phyloP scores from a whole-genome alignment of 768 basidiomycete genomes.

The Pholiota conissans region DNA sequence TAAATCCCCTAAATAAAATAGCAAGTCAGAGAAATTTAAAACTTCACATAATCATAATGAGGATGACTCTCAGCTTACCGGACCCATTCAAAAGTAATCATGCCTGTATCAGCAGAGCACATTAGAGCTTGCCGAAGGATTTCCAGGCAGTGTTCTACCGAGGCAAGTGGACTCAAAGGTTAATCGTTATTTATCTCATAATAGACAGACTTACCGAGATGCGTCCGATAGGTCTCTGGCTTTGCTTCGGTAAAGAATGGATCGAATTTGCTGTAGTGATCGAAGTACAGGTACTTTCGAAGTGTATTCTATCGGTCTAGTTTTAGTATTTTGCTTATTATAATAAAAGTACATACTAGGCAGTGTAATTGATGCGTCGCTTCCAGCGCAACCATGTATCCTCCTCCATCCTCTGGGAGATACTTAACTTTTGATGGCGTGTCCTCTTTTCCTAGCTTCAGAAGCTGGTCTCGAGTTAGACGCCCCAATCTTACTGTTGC shows the following conservation, averaged over 20 bases:
- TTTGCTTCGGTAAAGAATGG: constrained; percentile 3
- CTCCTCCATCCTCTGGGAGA: constrained; percentile 3
- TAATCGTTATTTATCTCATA: too few relatives aligned
- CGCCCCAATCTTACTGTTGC: not conserved
- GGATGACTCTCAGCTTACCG: not conserved
- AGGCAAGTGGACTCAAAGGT: too few relatives aligned
- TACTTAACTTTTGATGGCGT: constrained; percentile 6
- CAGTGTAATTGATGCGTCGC: constrained; percentile 9
- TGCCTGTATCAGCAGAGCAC: constrained; percentile 2
- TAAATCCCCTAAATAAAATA: constrained; percentile 10
- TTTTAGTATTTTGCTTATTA: not conserved
- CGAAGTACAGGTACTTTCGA: constrained; percentile 6
- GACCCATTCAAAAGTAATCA: constrained; percentile 11
- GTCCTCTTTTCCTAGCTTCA: constrained; percentile 1
- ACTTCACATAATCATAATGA: too few relatives aligned
- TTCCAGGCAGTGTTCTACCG: constrained; percentile 7
- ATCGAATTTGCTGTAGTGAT: constrained; percentile 3
- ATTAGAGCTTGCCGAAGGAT: constrained; percentile 6
- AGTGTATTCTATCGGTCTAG: constrained; percentile 1
- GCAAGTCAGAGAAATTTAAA: too few relatives aligned
- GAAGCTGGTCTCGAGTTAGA: constrained; percentile 2
- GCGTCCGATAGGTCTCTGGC: constrained; percentile 1
- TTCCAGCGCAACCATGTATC: constrained; percentile 6
- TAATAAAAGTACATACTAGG: not conserved
- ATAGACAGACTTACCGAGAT: not conserved